Evolutionary conservation across 257 asterid species (phyloP), one percentile per base, ranked within the genome.

Genomic region (Fraxinus americana): DNA sequence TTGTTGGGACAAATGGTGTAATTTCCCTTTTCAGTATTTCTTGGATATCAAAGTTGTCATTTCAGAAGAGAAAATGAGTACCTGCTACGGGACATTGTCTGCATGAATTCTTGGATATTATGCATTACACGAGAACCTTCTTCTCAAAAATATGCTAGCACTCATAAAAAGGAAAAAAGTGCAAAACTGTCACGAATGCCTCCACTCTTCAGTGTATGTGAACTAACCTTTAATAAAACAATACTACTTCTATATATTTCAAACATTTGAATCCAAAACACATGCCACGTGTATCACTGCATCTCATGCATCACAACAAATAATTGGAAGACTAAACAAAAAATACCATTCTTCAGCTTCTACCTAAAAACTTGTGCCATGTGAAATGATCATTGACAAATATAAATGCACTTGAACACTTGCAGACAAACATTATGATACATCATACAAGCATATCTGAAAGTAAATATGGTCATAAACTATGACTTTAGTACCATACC

Each of bases 401-500:
- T 4, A 12, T 57, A 57, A 29, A n/a, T 57, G 21, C 25, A n/a
- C 65, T 54, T 5, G 27, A 17, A 39, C 39, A 72, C 70, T 59
- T 39, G 52, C 52, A 35, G n/a, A 23, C 25, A n/a, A 2, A 8
- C 25, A 30, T 38, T 43, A 43, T 43, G 52, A n/a, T 57, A 70
- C 10, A 50, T 45, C 4, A 67, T 27, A 45, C 14, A n/a, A 27
- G 27, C 19, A 72, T 39, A 9, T 11, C 68, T 30, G 12, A 41
- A 17, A 69, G 66, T 57, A 57, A 39, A 27, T 7, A 73, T 19
- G 50, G 71, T n/a, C 23, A 75, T 19, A 57, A 23, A 30, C 78
- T 70, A 27, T 25, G 72, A 72, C 27, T 29, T 43, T 30, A 80
- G 3, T 39, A 12, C 19, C 85, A 66, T 80, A 95, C 99, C 94